A percentile compares a stretch with the other conserved stretches of the same genome.
phyloP scores from a whole-genome alignment of 192 early-diverging fungal genomes.

The Allomyces macrogynus region DNA sequence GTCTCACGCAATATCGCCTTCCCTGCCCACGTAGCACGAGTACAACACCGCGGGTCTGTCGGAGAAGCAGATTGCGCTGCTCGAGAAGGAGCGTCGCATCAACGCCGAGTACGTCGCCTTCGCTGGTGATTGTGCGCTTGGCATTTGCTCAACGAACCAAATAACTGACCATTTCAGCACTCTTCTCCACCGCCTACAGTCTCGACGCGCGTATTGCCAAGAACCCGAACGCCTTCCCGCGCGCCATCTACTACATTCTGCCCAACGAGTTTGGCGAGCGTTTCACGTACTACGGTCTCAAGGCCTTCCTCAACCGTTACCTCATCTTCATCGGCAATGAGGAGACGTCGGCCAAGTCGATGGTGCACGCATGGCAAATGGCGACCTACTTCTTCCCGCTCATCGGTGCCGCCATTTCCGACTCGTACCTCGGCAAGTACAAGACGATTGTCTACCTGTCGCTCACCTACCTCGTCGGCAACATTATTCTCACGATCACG shows the following conservation, averaged over 20 bases:
- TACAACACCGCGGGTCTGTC: not conserved
- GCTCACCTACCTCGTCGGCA: slow-evolving; percentile 19
- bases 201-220: slow-evolving; percentile 25
- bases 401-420: slow-evolving; percentile 32
- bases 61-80: not conserved
- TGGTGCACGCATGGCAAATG: slow-evolving; percentile 18
- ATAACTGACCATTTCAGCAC: no score
- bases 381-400: slow-evolving; percentile 37
- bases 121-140: no score
- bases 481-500: slow-evolving; percentile 17
- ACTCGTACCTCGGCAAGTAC: slow-evolving; percentile 46
- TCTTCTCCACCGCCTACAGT: no score
- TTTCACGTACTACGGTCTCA: slow-evolving; percentile 40
- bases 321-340: slow-evolving; percentile 16
- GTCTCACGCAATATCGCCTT: no score
- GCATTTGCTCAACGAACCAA: no score
- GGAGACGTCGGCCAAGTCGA: slow-evolving; percentile 9
- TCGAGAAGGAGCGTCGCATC: not conserved
- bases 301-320: slow-evolving; percentile 24
- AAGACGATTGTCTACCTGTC: slow-evolving; percentile 23
- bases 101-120: not conserved
- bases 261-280: slow-evolving; percentile 26
- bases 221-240: slow-evolving; percentile 22
- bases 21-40: not conserved
- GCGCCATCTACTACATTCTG: slow-evolving; percentile 23